Conservation (phyloP, 257 asterid genomes). For the Rubia yunnanensis region DNA sequence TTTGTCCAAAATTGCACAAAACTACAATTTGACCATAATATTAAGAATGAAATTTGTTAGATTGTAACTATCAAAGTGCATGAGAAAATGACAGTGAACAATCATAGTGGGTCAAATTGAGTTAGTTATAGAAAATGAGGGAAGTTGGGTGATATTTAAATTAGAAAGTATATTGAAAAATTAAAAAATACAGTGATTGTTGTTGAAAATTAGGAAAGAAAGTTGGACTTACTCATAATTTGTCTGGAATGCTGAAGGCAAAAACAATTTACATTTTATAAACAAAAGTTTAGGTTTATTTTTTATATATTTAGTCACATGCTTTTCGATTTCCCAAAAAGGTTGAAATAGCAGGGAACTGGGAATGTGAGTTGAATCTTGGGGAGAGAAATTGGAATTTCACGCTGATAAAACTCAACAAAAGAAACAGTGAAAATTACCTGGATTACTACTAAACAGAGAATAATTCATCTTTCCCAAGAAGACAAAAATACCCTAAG, state of each 20-base stretch:
- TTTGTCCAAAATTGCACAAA: too few relatives aligned
- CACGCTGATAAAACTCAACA: constrained; percentile 11
- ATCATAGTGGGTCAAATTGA: background rate
- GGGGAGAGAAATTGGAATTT: constrained; percentile 28
- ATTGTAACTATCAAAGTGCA: background rate
- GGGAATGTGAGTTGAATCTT: constrained; percentile 11
- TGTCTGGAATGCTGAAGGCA: too few relatives aligned
- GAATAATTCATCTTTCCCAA: constrained; percentile 84
- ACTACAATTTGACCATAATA: too few relatives aligned
- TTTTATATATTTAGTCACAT: background rate
- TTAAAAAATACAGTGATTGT: too few relatives aligned
- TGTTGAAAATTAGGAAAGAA: too few relatives aligned
- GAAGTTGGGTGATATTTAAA: too few relatives aligned
- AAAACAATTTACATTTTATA: too few relatives aligned
- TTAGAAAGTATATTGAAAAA: too few relatives aligned
- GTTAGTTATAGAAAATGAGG: too few relatives aligned
- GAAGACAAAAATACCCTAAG: constrained; percentile 69
- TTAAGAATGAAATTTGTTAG: constrained; percentile 7
- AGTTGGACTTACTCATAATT: too few relatives aligned
- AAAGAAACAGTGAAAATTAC: background rate
- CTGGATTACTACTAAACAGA: constrained; percentile 13
- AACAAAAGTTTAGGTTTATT: background rate
- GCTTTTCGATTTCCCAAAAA: constrained; percentile 13
- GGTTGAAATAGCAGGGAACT: constrained; percentile 5
- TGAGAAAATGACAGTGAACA: background rate